Evolutionary conservation across 164 flowering plant species (phyloP).

Genomic region (Berberis vulgaris): DNA sequence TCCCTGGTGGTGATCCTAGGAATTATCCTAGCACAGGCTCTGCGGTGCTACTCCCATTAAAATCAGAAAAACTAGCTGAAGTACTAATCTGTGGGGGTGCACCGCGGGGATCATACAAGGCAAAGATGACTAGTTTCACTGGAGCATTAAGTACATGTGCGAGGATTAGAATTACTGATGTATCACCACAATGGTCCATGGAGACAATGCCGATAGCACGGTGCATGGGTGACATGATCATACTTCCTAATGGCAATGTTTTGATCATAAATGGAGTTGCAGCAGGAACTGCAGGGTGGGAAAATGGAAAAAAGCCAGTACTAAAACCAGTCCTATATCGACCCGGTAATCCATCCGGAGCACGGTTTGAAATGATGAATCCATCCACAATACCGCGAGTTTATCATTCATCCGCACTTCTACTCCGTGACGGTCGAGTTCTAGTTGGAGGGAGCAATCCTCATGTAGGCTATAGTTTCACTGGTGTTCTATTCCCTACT

Average conservation of each 20-base stretch:
- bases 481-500: constrained; percentile 19
- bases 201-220: constrained; percentile 47
- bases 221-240: constrained; percentile 55
- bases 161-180: constrained; percentile 34
- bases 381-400: constrained; percentile 30
- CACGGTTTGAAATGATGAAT: constrained; percentile 29
- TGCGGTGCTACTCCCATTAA: constrained; percentile 33
- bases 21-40: constrained; percentile 48
- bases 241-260: constrained; percentile 39
- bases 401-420: constrained; percentile 47
- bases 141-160: constrained; percentile 37
- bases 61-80: constrained; percentile 18
- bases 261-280: constrained; percentile 44
- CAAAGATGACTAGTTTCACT: constrained; percentile 11
- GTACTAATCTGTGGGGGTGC: constrained; percentile 57
- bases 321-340: constrained; percentile 32
- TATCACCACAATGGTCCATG: constrained; percentile 35
- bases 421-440: constrained; percentile 44
- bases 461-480: constrained; percentile 20
- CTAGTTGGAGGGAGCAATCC: constrained; percentile 52
- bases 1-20: constrained; percentile 34
- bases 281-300: constrained; percentile 48
- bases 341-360: constrained; percentile 18
- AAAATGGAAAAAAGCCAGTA: constrained; percentile 30
- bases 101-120: constrained; percentile 28